Conservation (phyloP, 306 rosid genomes). For the Styphnolobium japonicum region DNA sequence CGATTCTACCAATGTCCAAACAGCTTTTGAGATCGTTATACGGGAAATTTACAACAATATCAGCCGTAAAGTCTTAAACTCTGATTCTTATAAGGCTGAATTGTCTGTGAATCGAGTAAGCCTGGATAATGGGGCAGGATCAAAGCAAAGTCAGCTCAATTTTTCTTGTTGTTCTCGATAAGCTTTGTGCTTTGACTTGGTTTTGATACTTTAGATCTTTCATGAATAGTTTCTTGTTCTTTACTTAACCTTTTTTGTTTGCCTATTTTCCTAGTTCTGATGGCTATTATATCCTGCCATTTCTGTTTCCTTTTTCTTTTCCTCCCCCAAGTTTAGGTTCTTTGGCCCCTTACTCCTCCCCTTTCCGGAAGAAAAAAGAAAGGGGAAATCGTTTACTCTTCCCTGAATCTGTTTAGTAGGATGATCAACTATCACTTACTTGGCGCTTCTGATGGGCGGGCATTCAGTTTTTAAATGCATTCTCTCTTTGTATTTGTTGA, state of each 20-base stretch:
- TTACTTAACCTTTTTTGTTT: not conserved
- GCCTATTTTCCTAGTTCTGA: not conserved
- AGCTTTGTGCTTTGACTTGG: constrained; percentile 25
- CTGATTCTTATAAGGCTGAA: constrained; percentile 82
- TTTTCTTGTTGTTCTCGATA: constrained; percentile 73
- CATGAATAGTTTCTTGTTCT: constrained; percentile 19
- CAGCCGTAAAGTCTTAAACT: constrained; percentile 76
- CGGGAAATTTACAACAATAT: constrained; percentile 75
- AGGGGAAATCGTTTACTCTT: not conserved
- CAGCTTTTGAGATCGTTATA: constrained; percentile 80
- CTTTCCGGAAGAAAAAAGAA: not conserved
- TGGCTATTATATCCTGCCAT: not conserved
- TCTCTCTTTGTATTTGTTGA: not conserved
- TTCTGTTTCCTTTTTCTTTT: not conserved
- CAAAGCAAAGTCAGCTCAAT: constrained; percentile 41
- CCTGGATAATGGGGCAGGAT: constrained; percentile 60
- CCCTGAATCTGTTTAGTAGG: not conserved
- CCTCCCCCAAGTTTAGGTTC: not conserved
- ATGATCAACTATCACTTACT: not conserved
- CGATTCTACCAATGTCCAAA: constrained; percentile 73
- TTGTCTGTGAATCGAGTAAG: constrained; percentile 76
- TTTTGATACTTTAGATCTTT: constrained; percentile 26
- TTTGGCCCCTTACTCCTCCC: not conserved
- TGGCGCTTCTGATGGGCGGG: not conserved
- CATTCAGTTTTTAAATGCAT: not conserved